Base-by-base conservation (phyloP, 305 asterid genomes). In the Solanum hybrid region DNA sequence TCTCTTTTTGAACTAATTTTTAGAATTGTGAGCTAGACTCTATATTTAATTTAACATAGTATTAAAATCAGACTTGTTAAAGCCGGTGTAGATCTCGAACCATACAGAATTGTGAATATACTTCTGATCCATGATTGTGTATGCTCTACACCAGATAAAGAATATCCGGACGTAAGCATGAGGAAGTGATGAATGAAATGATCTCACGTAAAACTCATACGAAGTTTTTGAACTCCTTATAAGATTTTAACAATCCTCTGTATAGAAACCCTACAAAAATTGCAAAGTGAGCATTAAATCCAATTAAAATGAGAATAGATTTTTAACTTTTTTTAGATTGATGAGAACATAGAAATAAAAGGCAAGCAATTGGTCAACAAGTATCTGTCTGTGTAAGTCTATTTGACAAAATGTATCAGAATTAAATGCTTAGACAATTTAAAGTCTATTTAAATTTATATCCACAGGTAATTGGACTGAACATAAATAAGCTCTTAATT, bases 301-400 rank as follows among this genome's bases (percentile, higher is more conserved):
- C 87, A 84, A 84, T 31, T 51, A 22, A 84, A 84, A 84, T 51
- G 42, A 29, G 73, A 27, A 84, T 84, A 17, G 87, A 51, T 31
- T 78, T 56, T 84, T 31, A 84, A 27, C 27, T 82, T 84, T 22
- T 7, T 46, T 84, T 5, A 31, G 87, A 84, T 84, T 84, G 75
- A 84, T 84, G 42, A 10, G 87, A 84, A 51, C 31, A 84, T 37
- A 84, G 31, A 51, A 29, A 84, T 84, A 17, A 84, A 84, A 46
- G 38, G 0, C 37, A 82, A 14, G 56, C 73, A 46, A 51, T 6
- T 84, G 87, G 87, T 84, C 31, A 84, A 84, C 75, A 51, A 29
- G 87, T 84, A 84, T 84, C 12, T 46, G 29, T 31, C 87, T 51
- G 29, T 84, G 73, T 46, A 84, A 51, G 87, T 84, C 40, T 84